Conservation (phyloP, 148 eudicot species). For the Cornus suecica region DNA sequence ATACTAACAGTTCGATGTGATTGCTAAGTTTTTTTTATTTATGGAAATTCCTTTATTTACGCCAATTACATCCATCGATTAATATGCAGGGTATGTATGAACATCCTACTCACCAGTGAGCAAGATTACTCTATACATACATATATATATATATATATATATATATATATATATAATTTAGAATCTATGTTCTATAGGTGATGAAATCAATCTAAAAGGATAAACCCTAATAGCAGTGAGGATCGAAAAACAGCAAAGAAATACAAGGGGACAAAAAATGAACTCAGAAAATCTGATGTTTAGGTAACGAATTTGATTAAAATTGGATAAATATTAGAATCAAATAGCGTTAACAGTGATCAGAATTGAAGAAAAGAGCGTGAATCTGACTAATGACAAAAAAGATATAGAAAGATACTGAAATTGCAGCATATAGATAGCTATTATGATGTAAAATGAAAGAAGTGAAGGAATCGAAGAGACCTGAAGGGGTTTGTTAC, state of each 20-base stretch:
- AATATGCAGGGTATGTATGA: too few relatives aligned
- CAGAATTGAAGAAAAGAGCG: background rate
- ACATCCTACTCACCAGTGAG: too few relatives aligned
- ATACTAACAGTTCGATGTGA: too few relatives aligned
- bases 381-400: background rate
- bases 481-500: background rate
- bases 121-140: too few relatives aligned
- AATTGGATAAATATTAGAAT: background rate
- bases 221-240: background rate
- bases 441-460: background rate
- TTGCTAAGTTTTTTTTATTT: too few relatives aligned
- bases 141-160: too few relatives aligned
- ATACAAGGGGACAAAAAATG: background rate
- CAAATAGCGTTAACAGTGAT: background rate
- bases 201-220: background rate
- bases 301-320: background rate
- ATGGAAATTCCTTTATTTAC: too few relatives aligned
- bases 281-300: background rate
- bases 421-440: too few relatives aligned
- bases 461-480: background rate
- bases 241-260: background rate
- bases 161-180: background rate
- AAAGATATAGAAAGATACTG: background rate
- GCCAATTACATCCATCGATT: too few relatives aligned
- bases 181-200: background rate